phyloP scores from a whole-genome alignment of 257 asterid genomes.

The Haberlea rhodopensis region DNA sequence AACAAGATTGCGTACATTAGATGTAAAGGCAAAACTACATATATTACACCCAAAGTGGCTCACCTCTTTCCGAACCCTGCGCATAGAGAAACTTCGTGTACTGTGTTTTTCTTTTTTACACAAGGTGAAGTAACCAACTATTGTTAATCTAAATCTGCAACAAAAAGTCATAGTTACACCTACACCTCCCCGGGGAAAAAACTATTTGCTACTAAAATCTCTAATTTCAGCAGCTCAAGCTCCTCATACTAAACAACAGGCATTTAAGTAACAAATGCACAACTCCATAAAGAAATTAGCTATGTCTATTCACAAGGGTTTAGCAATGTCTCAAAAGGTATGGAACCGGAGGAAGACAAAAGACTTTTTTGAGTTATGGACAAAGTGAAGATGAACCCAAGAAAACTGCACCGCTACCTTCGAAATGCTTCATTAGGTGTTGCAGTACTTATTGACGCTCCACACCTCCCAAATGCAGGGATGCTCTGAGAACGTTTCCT shows the following conservation, averaged over 20 bases:
- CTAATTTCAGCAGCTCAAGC: background rate
- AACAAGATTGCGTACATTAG: too few relatives aligned
- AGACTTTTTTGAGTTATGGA: too few relatives aligned
- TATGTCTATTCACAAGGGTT: background rate
- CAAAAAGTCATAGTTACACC: background rate
- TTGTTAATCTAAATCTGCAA: too few relatives aligned
- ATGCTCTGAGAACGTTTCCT: conserved; percentile 66
- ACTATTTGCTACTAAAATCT: background rate
- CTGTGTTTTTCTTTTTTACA: too few relatives aligned
- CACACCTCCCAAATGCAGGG: conserved; percentile 45
- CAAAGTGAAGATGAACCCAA: background rate
- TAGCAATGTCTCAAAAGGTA: background rate
- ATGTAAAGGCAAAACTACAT: too few relatives aligned
- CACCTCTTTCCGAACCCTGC: too few relatives aligned
- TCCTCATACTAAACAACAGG: background rate
- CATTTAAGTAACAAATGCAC: background rate
- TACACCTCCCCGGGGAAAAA: too few relatives aligned
- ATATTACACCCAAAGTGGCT: too few relatives aligned
- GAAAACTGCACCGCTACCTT: conserved; percentile 21
- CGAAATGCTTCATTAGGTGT: conserved; percentile 28
- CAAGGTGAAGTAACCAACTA: too few relatives aligned
- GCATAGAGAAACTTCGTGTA: too few relatives aligned
- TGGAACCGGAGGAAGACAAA: conserved; percentile 5
- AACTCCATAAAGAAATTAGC: background rate
- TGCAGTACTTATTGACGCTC: conserved; percentile 28